Base-by-base conservation (phyloP, 257 asterid species). In the Penstemon davidsonii region DNA sequence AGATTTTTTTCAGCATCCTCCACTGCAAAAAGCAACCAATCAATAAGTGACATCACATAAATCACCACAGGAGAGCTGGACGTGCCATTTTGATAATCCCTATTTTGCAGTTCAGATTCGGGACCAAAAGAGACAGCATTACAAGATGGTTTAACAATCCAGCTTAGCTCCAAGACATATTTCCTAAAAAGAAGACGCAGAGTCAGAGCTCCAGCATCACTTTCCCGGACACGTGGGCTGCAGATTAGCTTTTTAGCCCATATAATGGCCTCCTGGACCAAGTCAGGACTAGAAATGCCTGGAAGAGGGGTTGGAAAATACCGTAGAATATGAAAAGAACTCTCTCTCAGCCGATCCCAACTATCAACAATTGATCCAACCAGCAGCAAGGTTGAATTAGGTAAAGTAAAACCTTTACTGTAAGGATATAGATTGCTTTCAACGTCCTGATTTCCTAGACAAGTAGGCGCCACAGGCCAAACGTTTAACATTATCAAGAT, bases 141-240 rank as follows among this genome's bases (percentile, higher is more conserved):
- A 76, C 75, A 64, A 46, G 95, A 84, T 64, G 83, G 82, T 69
- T 68, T 76, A 70, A 90, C 79, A 45, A 76, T 76, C 97, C 97
- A 90, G 60, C 94, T 68, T 54, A 84, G 92, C 74, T 88, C 95
- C 72, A 90, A 49, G 40, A 88, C 99, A 78, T 88, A 93, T 83
- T 93, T 93, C 75, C 96, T 83, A 55, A 93, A 93, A 55, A 93
- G 76, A 74, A 93, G 95, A 47, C 96, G 88, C 56, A 90, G 75
- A 65, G 93, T 85, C 74, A 93, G 89, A 74, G 99, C 97, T 64
- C 99, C 99, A 71, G 99, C 99, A 80, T 93, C 99, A 83, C 94
- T 82, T 84, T 93, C 99, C 75, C 99, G 79, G 51, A 93, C 99
- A 43, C 99, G 99, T 70, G 99, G 97, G 70, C 97, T 90, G 77